Base-by-base conservation (phyloP, 208 protist species). In the Tetramitus jugosus region DNA sequence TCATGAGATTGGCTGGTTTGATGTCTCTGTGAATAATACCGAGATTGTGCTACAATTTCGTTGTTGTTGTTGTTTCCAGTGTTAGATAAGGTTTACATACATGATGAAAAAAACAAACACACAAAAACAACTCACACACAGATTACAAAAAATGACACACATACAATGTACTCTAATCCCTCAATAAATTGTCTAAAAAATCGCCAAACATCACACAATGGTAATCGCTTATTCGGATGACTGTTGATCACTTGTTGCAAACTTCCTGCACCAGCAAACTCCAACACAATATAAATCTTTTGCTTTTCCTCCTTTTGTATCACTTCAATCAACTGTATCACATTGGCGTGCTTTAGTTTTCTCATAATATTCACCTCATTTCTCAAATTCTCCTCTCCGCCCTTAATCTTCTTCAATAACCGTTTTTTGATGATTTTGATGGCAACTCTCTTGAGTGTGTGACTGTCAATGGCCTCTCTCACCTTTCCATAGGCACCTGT, bases 11-110 rank as follows among this genome's bases (percentile, higher is more conserved):
- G 10, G 17, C 79, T 46, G 74, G 78, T 68, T 82, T 82, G 17
- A 82, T 79, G n/a, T 82, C 80, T 43, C 67, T 29, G 20, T 82
- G 80, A 37, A 62, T 49, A 52, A 82, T 83, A 33, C 80, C 65
- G 14, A n/a, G 31, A 37, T 8, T 82, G 65, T 52, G 82, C 7
- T n/a, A n/a, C n/a, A n/a, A n/a, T n/a, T n/a, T n/a, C n/a, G n/a
- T n/a, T n/a, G n/a, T n/a, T n/a, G n/a, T n/a, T n/a, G n/a, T 23
- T 78, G 81, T 8, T 8, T 13, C 20, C 79, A 23, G 20, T 53
- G 77, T 8, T 77, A 23, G 43, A 80, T 23, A n/a, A 72, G 26
- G 31, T 72, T n/a, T 46, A 61, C 53, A 61, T n/a, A 61, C 53
- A 61, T n/a, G n/a, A n/a, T n/a, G n/a, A n/a, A n/a, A n/a, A n/a